These are phyloP conservation scores for Aureobasidium sp. DNA, from an alignment of 2,329 filamentous ascomycete genomes.

Conservation along the genomic window DNA sequence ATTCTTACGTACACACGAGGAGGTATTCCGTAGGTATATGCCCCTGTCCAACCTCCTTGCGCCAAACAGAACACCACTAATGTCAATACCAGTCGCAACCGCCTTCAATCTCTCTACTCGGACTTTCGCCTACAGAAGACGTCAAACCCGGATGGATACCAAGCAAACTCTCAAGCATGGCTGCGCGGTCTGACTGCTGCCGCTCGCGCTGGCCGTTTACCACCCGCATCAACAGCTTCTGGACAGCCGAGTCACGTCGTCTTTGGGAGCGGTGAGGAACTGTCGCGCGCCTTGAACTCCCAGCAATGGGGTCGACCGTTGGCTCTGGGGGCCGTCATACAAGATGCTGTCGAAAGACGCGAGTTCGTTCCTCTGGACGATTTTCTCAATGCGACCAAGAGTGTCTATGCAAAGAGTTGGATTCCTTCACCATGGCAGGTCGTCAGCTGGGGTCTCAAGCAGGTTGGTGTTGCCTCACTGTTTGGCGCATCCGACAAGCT, in stretches of 20 bases:
- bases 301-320: constrained; percentile 74
- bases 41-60: neutral
- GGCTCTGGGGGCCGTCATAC: constrained; percentile 68
- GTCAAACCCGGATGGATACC: constrained; percentile 78
- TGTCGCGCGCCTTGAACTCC: constrained; percentile 64
- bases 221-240: constrained; percentile 15
- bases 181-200: constrained; percentile 64
- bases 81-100: constrained; percentile 45
- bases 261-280: constrained; percentile 48
- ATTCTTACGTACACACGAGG: constrained; percentile 45
- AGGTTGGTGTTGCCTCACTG: constrained; percentile 50
- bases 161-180: constrained; percentile 74
- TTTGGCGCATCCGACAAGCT: constrained; percentile 40
- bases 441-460: constrained; percentile 65
- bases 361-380: constrained; percentile 63
- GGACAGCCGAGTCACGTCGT: constrained; percentile 32
- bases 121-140: constrained; percentile 69
- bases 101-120: constrained; percentile 78
- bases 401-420: constrained; percentile 65
- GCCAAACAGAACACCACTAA: constrained; percentile 8
- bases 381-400: constrained; percentile 58
- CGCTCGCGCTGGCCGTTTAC: constrained; percentile 52
- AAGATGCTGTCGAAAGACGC: constrained; percentile 61
- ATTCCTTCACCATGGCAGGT: constrained; percentile 61
- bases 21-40: constrained; percentile 37